These are phyloP conservation scores for Neofusicoccum sp. DNA, from an alignment of 2,329 filamentous ascomycete genomes.

Conservation along the genomic window DNA sequence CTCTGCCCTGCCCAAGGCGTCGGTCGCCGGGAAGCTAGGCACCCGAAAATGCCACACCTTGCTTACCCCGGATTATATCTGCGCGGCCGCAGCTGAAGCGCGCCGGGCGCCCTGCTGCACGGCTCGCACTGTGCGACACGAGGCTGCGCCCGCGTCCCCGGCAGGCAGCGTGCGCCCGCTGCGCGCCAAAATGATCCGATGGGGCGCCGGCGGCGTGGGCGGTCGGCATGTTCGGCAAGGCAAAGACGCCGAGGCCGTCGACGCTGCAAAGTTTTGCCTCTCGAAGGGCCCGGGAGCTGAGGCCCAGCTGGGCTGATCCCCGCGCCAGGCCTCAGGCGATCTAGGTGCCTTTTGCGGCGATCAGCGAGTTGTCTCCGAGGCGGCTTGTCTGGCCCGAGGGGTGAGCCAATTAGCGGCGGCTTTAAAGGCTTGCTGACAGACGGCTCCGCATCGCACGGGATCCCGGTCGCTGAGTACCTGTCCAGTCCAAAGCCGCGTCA, in stretches of 20 bases:
- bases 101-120: too few species aligned
- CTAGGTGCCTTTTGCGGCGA: neutral
- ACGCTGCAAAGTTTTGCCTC: neutral
- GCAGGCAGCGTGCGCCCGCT: neutral
- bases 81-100: too few species aligned
- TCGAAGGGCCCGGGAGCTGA: neutral
- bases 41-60: conserved; percentile 2
- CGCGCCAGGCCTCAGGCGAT: conserved; percentile 6
- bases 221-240: conserved; percentile 6
- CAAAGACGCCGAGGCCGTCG: conserved; percentile 1
- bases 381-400: conserved; percentile 9
- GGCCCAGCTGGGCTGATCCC: conserved; percentile 1
- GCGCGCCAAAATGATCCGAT: neutral
- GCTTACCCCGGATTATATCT: conserved; percentile 8
- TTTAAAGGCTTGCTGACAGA: conserved; percentile 16
- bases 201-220: neutral
- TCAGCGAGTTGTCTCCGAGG: conserved; percentile 12
- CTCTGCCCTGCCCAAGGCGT: neutral
- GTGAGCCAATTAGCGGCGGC: conserved; percentile 3
- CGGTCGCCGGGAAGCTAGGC: neutral
- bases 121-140: neutral
- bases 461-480: neutral
- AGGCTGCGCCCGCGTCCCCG: neutral
- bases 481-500: conserved; percentile 3
- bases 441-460: conserved; percentile 15